Evolutionary conservation across 208 protist genomes (phyloP).

Genomic region (Trichomonas tenax): DNA sequence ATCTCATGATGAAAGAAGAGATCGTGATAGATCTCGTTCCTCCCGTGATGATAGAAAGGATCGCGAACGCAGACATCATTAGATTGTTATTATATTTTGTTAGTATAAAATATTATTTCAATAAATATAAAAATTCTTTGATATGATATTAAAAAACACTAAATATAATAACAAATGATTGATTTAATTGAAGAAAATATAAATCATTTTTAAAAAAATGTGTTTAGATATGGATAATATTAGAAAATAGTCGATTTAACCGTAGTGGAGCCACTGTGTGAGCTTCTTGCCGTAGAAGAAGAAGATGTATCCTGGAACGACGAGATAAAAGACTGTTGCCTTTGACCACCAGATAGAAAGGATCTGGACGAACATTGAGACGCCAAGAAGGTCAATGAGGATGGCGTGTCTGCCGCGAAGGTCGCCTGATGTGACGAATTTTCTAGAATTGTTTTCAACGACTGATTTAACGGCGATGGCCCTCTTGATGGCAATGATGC

Average conservation of each 20-base stretch:
- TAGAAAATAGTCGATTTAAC: not conserved
- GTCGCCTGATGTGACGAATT: not conserved
- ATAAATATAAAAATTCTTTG: too few species aligned
- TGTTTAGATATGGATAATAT: not conserved
- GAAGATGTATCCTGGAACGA: not conserved
- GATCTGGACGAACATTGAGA: not conserved
- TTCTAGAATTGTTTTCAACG: not conserved
- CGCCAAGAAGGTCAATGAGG: not conserved
- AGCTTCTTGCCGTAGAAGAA: not conserved
- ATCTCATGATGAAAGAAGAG: too few species aligned
- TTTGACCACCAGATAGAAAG: not conserved
- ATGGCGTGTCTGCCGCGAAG: not conserved
- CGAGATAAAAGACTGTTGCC: not conserved
- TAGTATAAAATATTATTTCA: too few species aligned
- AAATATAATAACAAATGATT: too few species aligned
- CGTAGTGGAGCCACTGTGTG: not conserved
- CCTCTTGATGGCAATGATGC: not conserved
- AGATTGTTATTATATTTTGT: too few species aligned
- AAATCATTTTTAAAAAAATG: not conserved
- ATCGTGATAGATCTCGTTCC: too few species aligned
- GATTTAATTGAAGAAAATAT: too few species aligned
- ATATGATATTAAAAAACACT: too few species aligned
- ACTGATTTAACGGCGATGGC: not conserved
- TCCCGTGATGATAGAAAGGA: too few species aligned
- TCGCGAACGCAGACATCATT: too few species aligned